A percentile compares a stretch with the other conserved stretches of the same genome.
Evolutionary conservation across 73 alveolate species (phyloP).

Genomic region (Durusdinium trenchii): DNA sequence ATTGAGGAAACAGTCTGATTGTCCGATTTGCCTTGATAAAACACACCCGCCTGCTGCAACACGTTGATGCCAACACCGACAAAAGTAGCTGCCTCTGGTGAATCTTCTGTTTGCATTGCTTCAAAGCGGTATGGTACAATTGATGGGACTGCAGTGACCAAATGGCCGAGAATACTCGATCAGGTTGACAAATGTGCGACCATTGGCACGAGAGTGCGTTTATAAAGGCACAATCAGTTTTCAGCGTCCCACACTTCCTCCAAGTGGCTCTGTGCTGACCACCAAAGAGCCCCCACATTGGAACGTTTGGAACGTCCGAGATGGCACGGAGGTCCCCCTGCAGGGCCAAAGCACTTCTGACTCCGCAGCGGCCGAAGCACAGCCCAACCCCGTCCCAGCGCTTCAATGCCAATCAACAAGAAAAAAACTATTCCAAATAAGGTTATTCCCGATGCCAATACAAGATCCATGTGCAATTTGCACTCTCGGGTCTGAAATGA

Average conservation of each 20-base stretch:
- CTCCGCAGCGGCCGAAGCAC: not conserved
- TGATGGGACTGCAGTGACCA: not conserved
- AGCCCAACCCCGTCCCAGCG: not conserved
- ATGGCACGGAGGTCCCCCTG: slow-evolving; percentile 53
- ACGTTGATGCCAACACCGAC: slow-evolving; percentile 88
- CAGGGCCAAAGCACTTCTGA: not conserved
- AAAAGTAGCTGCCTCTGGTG: slow-evolving; percentile 44
- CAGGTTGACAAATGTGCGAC: too few species aligned
- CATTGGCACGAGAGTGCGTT: too few species aligned
- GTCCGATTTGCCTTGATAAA: not conserved
- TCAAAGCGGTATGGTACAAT: not conserved
- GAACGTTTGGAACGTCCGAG: not conserved
- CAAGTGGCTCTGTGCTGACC: not conserved
- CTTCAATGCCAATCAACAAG: too few species aligned
- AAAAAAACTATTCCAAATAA: too few species aligned
- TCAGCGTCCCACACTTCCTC: too few species aligned
- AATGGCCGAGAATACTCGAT: too few species aligned
- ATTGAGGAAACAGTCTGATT: not conserved
- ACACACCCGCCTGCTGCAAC: slow-evolving; percentile 46
- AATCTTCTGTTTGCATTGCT: not conserved
- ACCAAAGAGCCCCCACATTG: slow-evolving; percentile 4
- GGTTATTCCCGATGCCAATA: too few species aligned
- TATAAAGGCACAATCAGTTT: too few species aligned
- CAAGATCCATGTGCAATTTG: too few species aligned
- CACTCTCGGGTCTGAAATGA: too few species aligned